These are phyloP conservation scores for Mikania micrantha DNA, from an alignment of 129 eudicot genomes.

Conservation along the genomic window DNA sequence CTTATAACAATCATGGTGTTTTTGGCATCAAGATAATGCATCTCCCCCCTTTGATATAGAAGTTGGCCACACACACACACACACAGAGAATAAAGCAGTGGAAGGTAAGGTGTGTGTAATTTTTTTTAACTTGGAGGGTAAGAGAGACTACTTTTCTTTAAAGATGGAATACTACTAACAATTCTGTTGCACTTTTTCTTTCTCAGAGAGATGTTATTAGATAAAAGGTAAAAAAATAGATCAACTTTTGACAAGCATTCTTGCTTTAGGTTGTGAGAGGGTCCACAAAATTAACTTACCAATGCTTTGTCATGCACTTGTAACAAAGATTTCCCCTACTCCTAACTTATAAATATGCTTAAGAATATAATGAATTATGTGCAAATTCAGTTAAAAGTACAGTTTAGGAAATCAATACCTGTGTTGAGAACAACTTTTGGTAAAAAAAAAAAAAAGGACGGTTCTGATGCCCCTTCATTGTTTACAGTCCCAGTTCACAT, in stretches of 20 bases:
- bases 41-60: conserved; percentile 29
- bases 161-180: conserved; percentile 36
- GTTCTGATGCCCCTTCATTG: neutral
- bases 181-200: conserved; percentile 49
- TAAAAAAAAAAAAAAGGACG: conserved; percentile 5
- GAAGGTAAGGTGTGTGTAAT: conserved; percentile 22
- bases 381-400: conserved; percentile 26
- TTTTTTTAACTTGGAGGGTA: conserved; percentile 29
- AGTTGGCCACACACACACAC: conserved; percentile 15
- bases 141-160: conserved; percentile 43
- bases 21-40: conserved; percentile 28
- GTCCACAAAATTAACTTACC: conserved; percentile 43
- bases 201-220: conserved; percentile 38
- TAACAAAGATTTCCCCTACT: conserved; percentile 44
- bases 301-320: conserved; percentile 53
- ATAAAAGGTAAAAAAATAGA: conserved; percentile 31
- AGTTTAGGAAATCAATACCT: conserved; percentile 23
- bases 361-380: conserved; percentile 25
- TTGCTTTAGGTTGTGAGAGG: conserved; percentile 53
- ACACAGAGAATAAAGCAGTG: conserved; percentile 17
- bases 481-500: conserved; percentile 1
- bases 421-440: neutral
- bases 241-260: conserved; percentile 43
- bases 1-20: conserved; percentile 27
- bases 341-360: conserved; percentile 24